These are phyloP conservation scores for Toxicodendron radicans DNA, from an alignment of 345 rosid species.

Conservation along the genomic window DNA sequence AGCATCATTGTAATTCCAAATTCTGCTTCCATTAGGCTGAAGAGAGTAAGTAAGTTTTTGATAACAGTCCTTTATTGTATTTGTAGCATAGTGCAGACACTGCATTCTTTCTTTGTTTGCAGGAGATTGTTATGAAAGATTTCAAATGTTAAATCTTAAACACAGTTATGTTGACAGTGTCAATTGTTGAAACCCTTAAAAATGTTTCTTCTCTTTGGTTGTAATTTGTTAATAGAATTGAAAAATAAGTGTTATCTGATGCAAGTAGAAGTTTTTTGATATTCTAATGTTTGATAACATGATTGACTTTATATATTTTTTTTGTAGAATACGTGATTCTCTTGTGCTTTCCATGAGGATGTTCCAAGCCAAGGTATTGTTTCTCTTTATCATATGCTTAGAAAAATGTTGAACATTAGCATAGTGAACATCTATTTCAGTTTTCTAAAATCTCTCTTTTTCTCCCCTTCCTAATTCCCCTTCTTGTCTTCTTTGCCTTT, in stretches of 20 bases:
- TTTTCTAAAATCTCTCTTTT: no score
- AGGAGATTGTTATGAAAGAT: neutral
- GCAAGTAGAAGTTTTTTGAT: neutral
- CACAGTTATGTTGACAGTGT: no score
- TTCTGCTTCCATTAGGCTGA: no score
- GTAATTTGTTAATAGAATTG: neutral
- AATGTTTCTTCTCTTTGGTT: neutral
- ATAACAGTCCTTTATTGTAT: neutral
- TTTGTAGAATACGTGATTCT: constrained; percentile 66
- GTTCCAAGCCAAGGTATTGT: constrained; percentile 73
- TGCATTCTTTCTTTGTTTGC: neutral
- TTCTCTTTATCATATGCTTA: constrained; percentile 1
- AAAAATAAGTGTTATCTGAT: neutral
- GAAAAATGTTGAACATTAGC: neutral
- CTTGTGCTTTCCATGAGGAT: constrained; percentile 67
- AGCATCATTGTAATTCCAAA: no score
- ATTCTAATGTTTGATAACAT: neutral
- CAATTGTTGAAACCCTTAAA: neutral
- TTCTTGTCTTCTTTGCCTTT: no score
- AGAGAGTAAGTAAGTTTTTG: no score
- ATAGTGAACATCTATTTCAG: no score
- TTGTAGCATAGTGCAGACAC: neutral
- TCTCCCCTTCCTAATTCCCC: no score
- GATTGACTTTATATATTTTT: constrained; percentile 11
- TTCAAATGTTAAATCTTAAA: no score